Base-by-base conservation (phyloP, 306 rosid genomes). In the Malus sylvestris region DNA sequence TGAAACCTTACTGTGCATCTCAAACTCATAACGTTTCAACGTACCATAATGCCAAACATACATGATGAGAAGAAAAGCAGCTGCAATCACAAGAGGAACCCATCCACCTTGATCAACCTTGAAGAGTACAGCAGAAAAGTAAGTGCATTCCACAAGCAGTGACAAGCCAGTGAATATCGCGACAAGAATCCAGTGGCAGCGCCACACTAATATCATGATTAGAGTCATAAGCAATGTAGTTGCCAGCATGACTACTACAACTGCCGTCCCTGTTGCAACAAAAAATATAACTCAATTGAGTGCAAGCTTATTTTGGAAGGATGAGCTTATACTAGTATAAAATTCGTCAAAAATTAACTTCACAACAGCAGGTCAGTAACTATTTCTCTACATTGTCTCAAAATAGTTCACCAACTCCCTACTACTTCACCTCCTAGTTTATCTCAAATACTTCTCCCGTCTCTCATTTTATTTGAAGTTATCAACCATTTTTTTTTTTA, bases 201-300 rank as follows among this genome's bases (percentile, higher is more conserved):
- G 97, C 99, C 99, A 96, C 69, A 92, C 99, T 68, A 92, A 78
- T 70, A 91, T 92, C 99, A 96, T 96, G 86, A 96, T 89, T 71
- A 96, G 76, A 77, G 80, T 87, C 96, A 96, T 96, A 69, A 96
- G 99, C 58, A 96, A 76, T 65, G 98, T 96, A 18, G 99, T 96
- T 63, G 81, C 97, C 76, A 96, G 85, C 96, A 92, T 89, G 78
- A 96, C 99, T 76, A 92, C 79, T 67, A 90, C 96, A 51, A 92
- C 98, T 6, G 97, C 99, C 18, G 98, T 96, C 74, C 99, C 97
- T 95, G 96, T 89, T 76, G 75, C 73, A 71, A 71, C 61, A 80
- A 20, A 81, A 85, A 51, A 64, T 45, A 42, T 23, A 66, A 74
- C 29, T 73, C 75, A 74, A 60, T 58, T 66, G n/a, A 74, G 57